A percentile compares a stretch with the other conserved stretches of the same genome.
Conservation (phyloP, 2,329 filamentous ascomycete species). For the Cadophora malorum region DNA sequence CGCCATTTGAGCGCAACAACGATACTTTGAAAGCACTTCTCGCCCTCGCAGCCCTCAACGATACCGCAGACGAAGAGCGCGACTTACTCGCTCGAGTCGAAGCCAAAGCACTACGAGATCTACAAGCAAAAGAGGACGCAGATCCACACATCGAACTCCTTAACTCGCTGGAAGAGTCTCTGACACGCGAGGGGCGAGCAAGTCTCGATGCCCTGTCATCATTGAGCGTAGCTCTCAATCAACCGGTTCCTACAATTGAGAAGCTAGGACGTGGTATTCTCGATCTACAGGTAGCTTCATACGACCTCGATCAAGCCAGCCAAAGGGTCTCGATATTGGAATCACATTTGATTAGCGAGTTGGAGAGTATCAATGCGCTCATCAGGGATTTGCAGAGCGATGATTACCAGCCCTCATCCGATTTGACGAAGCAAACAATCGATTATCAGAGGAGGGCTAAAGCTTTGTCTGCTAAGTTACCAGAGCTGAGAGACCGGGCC, state of each 20-base stretch:
- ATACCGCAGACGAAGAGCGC: constrained; percentile 76
- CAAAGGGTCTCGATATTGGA: constrained; percentile 63
- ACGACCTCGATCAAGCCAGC: constrained; percentile 60
- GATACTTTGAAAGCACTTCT: constrained; percentile 81
- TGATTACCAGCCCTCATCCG: constrained; percentile 59
- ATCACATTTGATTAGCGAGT: constrained; percentile 59
- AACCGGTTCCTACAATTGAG: constrained; percentile 52
- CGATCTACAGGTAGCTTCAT: constrained; percentile 60
- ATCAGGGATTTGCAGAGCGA: constrained; percentile 52
- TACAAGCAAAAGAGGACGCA: constrained; percentile 50
- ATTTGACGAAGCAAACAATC: constrained; percentile 72
- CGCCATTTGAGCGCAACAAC: constrained; percentile 83
- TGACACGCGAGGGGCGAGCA: constrained; percentile 60
- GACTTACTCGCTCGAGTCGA: constrained; percentile 64
- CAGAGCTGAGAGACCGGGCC: constrained; percentile 67
- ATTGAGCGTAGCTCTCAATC: constrained; percentile 53
- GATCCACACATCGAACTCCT: constrained; percentile 53
- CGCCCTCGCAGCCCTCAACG: constrained; percentile 76
- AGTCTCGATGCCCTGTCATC: constrained; percentile 65
- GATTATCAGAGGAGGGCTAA: constrained; percentile 76
- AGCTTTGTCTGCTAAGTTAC: constrained; percentile 67
- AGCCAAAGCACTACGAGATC: constrained; percentile 61
- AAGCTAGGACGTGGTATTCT: constrained; percentile 60
- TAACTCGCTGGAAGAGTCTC: constrained; percentile 57
- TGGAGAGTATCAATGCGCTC: constrained; percentile 49